These are phyloP conservation scores for Cordia subcordata DNA, from an alignment of 257 asterid species.

Conservation along the genomic window DNA sequence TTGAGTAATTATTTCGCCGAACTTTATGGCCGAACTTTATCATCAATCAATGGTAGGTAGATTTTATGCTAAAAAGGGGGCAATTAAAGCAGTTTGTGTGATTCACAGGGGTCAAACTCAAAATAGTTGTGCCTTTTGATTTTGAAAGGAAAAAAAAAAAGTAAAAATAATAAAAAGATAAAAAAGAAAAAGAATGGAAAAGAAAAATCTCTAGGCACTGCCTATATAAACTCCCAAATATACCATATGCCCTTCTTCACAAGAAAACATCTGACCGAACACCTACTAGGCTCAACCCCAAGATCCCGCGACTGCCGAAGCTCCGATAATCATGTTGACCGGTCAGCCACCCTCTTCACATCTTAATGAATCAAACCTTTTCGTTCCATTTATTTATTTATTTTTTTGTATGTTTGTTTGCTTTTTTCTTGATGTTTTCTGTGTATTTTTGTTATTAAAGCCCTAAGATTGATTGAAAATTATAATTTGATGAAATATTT, in stretches of 20 bases:
- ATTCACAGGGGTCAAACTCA: too few relatives aligned
- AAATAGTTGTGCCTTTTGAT: too few relatives aligned
- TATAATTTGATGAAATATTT: background rate
- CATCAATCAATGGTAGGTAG: too few relatives aligned
- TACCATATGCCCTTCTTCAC: slow-evolving; percentile 19
- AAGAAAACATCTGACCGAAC: slow-evolving; percentile 10
- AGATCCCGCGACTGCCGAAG: slow-evolving; percentile 16
- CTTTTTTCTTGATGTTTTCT: too few relatives aligned
- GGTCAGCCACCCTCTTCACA: slow-evolving; percentile 8
- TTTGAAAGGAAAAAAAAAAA: too few relatives aligned
- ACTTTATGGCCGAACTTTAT: too few relatives aligned
- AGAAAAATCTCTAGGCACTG: background rate
- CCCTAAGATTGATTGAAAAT: background rate
- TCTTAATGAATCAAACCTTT: slow-evolving; percentile 1
- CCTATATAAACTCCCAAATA: background rate
- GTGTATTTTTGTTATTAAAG: background rate
- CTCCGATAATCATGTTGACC: slow-evolving; percentile 17
- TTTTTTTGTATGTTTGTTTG: too few relatives aligned
- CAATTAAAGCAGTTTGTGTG: too few relatives aligned
- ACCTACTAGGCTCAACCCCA: background rate
- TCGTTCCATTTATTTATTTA: background rate
- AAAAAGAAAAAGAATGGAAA: too few relatives aligned
- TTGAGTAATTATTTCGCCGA: too few relatives aligned
- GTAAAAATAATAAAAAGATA: too few relatives aligned
- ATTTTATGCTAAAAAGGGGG: too few relatives aligned